Evolutionary conservation across 164 flowering plant species (phyloP).

Genomic region (Cinnamomum chago): DNA sequence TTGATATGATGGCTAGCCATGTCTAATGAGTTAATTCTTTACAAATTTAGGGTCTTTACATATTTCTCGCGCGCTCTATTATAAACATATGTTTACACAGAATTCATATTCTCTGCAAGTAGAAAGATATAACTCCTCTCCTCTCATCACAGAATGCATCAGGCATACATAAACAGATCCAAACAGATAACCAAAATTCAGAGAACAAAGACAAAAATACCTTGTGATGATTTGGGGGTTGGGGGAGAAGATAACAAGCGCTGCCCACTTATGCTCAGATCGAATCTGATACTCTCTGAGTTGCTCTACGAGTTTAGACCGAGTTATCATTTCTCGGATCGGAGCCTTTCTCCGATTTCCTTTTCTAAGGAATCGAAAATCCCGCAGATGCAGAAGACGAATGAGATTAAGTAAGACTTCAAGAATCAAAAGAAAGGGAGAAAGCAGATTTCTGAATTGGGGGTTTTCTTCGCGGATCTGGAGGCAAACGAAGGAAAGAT

Average conservation of each 20-base stretch:
- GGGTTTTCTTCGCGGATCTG: too few relatives aligned
- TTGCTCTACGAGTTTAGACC: slow-evolving; percentile 58
- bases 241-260: slow-evolving; percentile 31
- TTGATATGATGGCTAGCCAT: too few relatives aligned
- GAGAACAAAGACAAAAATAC: slow-evolving; percentile 14
- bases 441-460: neutral
- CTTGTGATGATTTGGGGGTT: slow-evolving; percentile 31
- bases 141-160: neutral
- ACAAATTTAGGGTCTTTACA: too few relatives aligned
- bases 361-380: neutral
- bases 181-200: too few relatives aligned
- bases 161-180: too few relatives aligned
- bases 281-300: slow-evolving; percentile 58
- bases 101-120: neutral
- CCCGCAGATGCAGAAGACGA: neutral
- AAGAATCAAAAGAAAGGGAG: neutral
- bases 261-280: slow-evolving; percentile 41
- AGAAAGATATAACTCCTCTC: neutral
- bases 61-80: too few relatives aligned
- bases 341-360: slow-evolving; percentile 4
- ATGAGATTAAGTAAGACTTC: too few relatives aligned
- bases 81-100: too few relatives aligned
- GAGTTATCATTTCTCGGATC: slow-evolving; percentile 47
- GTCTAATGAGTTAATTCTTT: too few relatives aligned
- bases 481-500: too few relatives aligned